A percentile compares a stretch with the other conserved stretches of the same genome.
Conservation (phyloP, 148 eudicot species). For the Arctostaphylos glauca region DNA sequence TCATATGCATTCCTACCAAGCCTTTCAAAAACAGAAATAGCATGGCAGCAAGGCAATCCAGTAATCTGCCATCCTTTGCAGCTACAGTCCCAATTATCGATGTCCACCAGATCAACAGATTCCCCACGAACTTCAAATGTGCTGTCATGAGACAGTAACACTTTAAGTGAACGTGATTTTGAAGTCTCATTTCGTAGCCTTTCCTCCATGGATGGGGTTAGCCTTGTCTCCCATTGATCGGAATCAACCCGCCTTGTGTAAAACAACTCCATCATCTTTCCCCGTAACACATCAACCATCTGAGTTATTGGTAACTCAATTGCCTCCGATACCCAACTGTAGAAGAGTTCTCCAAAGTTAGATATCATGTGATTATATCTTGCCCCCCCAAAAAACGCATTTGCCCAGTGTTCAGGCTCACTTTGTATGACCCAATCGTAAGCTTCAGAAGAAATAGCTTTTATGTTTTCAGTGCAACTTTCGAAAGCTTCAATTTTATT, state of each 20-base stretch:
- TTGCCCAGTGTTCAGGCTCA: slow-evolving; percentile 52
- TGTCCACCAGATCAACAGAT: slow-evolving; percentile 32
- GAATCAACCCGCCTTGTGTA: slow-evolving; percentile 39
- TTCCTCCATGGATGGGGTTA: slow-evolving; percentile 49
- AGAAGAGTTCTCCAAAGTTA: slow-evolving; percentile 44
- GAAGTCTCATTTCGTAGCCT: slow-evolving; percentile 36
- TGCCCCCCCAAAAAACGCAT: slow-evolving; percentile 43
- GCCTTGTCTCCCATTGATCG: slow-evolving; percentile 36
- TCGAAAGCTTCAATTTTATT: slow-evolving; percentile 39
- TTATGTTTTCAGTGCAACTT: slow-evolving; percentile 35
- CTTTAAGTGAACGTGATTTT: slow-evolving; percentile 37
- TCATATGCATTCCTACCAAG: slow-evolving; percentile 42
- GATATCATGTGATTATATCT: slow-evolving; percentile 44
- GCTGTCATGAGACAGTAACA: slow-evolving; percentile 28
- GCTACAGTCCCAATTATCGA: slow-evolving; percentile 43
- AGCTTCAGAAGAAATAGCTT: slow-evolving; percentile 50
- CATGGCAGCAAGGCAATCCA: slow-evolving; percentile 59
- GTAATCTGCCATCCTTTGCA: slow-evolving; percentile 53
- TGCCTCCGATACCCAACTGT: slow-evolving; percentile 46
- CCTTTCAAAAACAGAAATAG: slow-evolving; percentile 37
- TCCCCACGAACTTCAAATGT: slow-evolving; percentile 47
- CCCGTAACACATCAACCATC: slow-evolving; percentile 42
- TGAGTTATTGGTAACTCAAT: slow-evolving; percentile 51
- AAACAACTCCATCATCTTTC: slow-evolving; percentile 46
- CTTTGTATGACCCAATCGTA: slow-evolving; percentile 49